Evolutionary conservation across 202 grass and related monocot genomes (phyloP).

Genomic region (Zizania palustris): DNA sequence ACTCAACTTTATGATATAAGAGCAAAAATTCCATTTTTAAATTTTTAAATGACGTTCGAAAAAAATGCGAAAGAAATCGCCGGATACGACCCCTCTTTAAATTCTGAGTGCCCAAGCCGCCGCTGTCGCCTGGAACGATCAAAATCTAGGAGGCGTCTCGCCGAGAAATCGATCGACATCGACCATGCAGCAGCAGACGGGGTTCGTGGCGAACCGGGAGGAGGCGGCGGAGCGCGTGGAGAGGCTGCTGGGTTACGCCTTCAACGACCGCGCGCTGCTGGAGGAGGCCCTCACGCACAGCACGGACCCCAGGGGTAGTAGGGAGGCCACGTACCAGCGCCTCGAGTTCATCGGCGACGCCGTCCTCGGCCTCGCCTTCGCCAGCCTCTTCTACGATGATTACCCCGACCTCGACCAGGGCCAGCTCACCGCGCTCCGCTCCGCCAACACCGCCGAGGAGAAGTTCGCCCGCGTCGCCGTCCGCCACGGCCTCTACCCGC

Average conservation of each 20-base stretch:
- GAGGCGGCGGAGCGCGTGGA: conserved; percentile 50
- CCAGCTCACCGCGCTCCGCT: conserved; percentile 54
- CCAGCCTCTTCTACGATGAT: conserved; percentile 53
- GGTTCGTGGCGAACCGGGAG: conserved; percentile 43
- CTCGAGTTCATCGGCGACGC: conserved; percentile 89
- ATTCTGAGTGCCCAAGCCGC: too few species aligned
- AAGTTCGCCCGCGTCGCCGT: conserved; percentile 74
- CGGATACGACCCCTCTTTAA: too few species aligned
- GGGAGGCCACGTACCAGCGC: conserved; percentile 53
- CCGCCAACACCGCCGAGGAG: conserved; percentile 74
- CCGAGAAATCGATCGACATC: too few species aligned
- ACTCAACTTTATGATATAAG: too few species aligned
- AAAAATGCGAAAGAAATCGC: too few species aligned
- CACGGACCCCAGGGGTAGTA: conserved; percentile 22
- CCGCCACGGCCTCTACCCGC: conserved; percentile 56
- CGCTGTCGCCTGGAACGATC: too few species aligned
- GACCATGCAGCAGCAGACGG: conserved; percentile 16
- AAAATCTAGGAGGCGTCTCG: too few species aligned
- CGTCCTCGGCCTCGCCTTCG: conserved; percentile 62
- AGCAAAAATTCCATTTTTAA: too few species aligned
- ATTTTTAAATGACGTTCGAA: too few species aligned
- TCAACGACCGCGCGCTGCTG: conserved; percentile 54
- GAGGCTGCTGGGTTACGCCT: conserved; percentile 56
- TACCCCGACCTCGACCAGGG: conserved; percentile 54
- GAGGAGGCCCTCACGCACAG: conserved; percentile 80